Conservation (phyloP, 345 rosid species). For the Eucalyptus curtisii region DNA sequence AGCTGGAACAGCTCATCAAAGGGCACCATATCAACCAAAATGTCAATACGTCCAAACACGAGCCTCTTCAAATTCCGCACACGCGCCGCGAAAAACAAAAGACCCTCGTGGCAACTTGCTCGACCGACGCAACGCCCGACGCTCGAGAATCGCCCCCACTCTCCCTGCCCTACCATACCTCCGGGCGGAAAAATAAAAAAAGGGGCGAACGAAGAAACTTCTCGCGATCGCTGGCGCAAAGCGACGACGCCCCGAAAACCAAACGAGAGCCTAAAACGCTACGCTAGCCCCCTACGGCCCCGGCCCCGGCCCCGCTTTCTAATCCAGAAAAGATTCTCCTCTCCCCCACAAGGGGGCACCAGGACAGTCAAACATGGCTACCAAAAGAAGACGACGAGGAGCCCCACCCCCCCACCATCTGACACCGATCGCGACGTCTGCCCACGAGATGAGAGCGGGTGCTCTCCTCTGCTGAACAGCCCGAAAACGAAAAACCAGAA, state of each 20-base stretch:
- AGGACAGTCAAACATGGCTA: neutral
- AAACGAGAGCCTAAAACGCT: neutral
- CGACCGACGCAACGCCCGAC: neutral
- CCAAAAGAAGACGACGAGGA: neutral
- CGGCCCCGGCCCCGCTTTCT: neutral
- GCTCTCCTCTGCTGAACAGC: neutral
- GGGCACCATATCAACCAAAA: neutral
- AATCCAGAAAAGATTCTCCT: neutral
- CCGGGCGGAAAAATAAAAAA: neutral
- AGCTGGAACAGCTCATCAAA: neutral
- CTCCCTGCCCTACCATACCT: neutral
- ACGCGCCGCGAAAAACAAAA: neutral
- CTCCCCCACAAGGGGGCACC: neutral
- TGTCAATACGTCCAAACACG: neutral
- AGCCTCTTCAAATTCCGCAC: neutral
- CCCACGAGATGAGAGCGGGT: neutral
- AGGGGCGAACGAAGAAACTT: neutral
- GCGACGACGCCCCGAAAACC: neutral
- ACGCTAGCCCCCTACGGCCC: neutral
- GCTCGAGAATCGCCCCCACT: neutral
- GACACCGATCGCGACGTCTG: neutral
- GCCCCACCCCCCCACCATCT: neutral
- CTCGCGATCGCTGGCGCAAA: neutral
- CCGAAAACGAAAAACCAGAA: neutral
- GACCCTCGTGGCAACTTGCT: neutral